Base-by-base conservation (phyloP, 306 rosid genomes). In the Acacia melanoxylon region DNA sequence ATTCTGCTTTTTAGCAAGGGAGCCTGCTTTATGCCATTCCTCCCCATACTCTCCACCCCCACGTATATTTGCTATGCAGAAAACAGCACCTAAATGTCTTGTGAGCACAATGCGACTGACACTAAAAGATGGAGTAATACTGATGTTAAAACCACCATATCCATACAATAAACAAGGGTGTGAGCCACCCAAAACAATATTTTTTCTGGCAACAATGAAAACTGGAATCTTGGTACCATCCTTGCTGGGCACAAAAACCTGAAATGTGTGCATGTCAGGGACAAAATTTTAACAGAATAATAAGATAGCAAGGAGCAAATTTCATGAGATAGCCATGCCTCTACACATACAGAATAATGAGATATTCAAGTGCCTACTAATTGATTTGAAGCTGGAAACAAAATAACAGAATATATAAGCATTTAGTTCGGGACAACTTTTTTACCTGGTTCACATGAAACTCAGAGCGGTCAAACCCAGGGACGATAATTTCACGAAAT, bases 1-100 rank as follows among this genome's bases (percentile, higher is more conserved):
- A 82, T 89, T 95, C 87, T 95, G 99, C 89, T 95, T 95, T 62
- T 81, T 92, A 10, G 91, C 86, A 58, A 95, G 99, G 70, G 98
- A 88, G 20, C 98, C 99, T 74, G 96, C 92, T 90, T 92, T 95
- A 81, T 95, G 99, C 99, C 99, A 95, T 79, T 95, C 94, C 90
- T 95, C 98, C 73, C 99, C 99, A 49, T 93, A 95, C 81, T 95
- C 99, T 67, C 99, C 99, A 81, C 99, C 99, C 31, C 99, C 99
- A 61, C 98, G 98, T 74, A 95, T 93, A 85, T 95, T 93, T 73
- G 97, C 99, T 86, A 93, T 59, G 91, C 94, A 87, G 87, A 76
- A 89, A 85, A 95, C 92, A 78, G 62, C 86, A 72, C 94, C 99
- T 62, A 95, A 89, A 88, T 95, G 93, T 83, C 92, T 90, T 25